Evolutionary conservation across 495 filamentous ascomycete species (phyloP), one percentile per base, ranked within the genome.

Genomic region (Daldinia vernicosa): DNA sequence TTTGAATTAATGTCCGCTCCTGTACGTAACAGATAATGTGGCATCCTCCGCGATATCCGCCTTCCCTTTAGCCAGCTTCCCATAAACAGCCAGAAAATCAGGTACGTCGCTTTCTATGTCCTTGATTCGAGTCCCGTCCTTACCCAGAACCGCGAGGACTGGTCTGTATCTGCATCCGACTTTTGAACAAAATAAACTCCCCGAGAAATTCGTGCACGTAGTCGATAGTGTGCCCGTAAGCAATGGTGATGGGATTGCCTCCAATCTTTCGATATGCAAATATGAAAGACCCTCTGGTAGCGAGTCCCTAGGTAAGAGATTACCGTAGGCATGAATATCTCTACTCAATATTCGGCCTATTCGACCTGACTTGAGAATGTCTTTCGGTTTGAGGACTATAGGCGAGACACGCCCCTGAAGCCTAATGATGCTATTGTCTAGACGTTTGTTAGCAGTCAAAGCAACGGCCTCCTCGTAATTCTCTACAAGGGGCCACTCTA

Each of bases 401-500:
- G 86, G 86, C 33, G 77, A 74, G 17, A 82, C 64, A 3, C 80
- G 71, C 0, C 79, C 87, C 66, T 90, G 87, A 19, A 87, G 69
- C 4, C 87, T 86, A 0, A 89, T 82, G 3, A 85, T 75, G 4
- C 80, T 86, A 61, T 79, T 80, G 0, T 80, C 80, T 0, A 81
- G 77, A 1, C 73, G 74, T 55, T 76, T 53, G 24, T 75, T 70
- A 1, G 80, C 83, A 0, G 80, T 79, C 63, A 91, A 61, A 43
- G 85, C 82, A 52, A 80, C 61, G 0, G 81, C 82, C 11, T 79
- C 72, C 22, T 63, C 43, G 26, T 72, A 66, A 53, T 80, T 70
- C 28, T 80, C 66, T 0, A 79, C 81, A 0, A 87, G 75, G 12
- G 84, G 84, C 89, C 89, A 91, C 72, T 91, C 89, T 26, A 86